Evolutionary conservation across 192 early-diverging fungal species (phyloP).

Genomic region (Linnemannia zychae): DNA sequence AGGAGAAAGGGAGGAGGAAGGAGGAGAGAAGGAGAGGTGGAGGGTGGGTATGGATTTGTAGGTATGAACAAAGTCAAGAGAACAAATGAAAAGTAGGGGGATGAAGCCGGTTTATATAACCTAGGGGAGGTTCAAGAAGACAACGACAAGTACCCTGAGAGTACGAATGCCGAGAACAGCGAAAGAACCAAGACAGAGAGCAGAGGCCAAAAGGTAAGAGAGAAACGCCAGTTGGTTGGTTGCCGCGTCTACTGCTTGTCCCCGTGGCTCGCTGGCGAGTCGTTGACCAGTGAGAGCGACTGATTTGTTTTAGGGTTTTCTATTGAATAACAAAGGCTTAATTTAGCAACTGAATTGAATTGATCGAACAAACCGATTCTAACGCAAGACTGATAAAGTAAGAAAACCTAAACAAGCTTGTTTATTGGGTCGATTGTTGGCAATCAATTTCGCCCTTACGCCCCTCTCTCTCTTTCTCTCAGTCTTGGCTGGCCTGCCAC

Average conservation of each 20-base stretch:
- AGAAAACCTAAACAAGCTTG: not conserved
- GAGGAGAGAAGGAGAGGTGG: not conserved
- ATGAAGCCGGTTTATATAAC: not conserved
- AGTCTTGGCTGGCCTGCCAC: no score
- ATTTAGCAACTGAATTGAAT: not conserved
- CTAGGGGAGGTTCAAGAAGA: not conserved
- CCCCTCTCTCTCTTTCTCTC: not conserved
- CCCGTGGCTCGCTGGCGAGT: not conserved
- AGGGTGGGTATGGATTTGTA: conserved; percentile 34
- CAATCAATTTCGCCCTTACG: conserved; percentile 1
- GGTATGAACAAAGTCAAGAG: conserved; percentile 33
- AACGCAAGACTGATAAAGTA: not conserved
- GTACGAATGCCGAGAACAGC: not conserved
- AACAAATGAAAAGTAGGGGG: conserved; percentile 6
- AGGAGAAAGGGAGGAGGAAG: not conserved
- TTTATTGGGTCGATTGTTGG: not conserved
- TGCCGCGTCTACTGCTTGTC: not conserved
- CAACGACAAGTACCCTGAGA: not conserved
- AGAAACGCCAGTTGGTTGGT: not conserved
- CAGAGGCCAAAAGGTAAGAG: not conserved
- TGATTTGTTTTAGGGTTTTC: not conserved
- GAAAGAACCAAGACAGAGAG: not conserved
- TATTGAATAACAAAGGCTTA: not conserved
- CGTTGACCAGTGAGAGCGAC: not conserved
- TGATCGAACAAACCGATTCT: not conserved